phyloP scores from a whole-genome alignment of 768 basidiomycete species.

The Boletales sp. region DNA sequence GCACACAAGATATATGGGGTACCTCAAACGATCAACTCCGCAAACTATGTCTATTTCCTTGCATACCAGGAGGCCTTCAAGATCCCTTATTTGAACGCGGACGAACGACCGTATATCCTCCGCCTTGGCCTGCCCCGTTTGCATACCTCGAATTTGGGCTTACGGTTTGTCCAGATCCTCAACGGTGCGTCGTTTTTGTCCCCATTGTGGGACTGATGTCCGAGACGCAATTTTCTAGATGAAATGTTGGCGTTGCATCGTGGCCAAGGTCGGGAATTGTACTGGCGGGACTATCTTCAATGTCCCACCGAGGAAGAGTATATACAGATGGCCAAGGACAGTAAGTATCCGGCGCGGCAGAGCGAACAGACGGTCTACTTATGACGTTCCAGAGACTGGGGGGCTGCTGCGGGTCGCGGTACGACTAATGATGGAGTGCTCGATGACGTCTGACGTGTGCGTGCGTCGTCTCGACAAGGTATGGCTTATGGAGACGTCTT shows the following conservation, averaged over 20 bases:
- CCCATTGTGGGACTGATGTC: neutral
- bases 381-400: constrained; percentile 71
- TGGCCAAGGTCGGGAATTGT: constrained; percentile 88
- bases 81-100: constrained; percentile 8
- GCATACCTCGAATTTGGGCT: constrained; percentile 20
- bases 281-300: constrained; percentile 87
- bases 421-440: constrained; percentile 92
- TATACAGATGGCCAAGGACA: constrained; percentile 92
- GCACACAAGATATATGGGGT: constrained; percentile 96
- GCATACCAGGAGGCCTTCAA: constrained; percentile 79
- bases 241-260: constrained; percentile 85
- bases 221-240: constrained; percentile 23
- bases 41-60: constrained; percentile 96
- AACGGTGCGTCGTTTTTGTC: constrained; percentile 48
- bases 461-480: constrained; percentile 15
- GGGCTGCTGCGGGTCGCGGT: constrained; percentile 88
- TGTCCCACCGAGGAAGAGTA: constrained; percentile 97
- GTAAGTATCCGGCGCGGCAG: constrained; percentile 39
- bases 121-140: constrained; percentile 32
- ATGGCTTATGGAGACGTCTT: no score
- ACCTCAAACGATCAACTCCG: constrained; percentile 94
- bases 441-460: constrained; percentile 55
- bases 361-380: neutral
- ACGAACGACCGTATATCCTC: constrained; percentile 24
- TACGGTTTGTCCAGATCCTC: constrained; percentile 65